These are phyloP conservation scores for Shiraia sp. DNA, from an alignment of 2,329 filamentous ascomycete species.

Conservation along the genomic window DNA sequence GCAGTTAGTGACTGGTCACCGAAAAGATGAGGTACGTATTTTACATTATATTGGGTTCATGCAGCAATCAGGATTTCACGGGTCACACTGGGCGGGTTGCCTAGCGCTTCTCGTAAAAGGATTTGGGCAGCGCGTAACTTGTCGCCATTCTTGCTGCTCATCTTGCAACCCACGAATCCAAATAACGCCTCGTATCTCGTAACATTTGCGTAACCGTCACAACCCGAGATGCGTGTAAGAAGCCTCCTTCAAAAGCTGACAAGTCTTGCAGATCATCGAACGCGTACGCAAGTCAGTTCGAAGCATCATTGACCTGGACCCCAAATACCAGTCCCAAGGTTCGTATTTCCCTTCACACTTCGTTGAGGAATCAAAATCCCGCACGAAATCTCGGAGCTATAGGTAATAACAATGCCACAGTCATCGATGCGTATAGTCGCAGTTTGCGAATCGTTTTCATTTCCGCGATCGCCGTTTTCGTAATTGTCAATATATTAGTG, in stretches of 20 bases:
- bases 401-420: constrained; percentile 27
- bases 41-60: neutral
- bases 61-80: too few species aligned
- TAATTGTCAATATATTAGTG: constrained; percentile 56
- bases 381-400: constrained; percentile 18
- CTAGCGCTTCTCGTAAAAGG: neutral
- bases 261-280: constrained; percentile 44
- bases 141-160: neutral
- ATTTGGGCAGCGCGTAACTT: neutral
- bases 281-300: constrained; percentile 56
- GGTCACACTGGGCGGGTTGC: too few species aligned
- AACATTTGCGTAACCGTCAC: neutral
- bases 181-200: neutral
- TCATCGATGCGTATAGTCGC: constrained; percentile 45
- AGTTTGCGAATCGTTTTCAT: constrained; percentile 50
- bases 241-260: constrained; percentile 6
- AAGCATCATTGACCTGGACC: constrained; percentile 51
- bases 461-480: constrained; percentile 50
- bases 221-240: neutral
- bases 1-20: constrained; percentile 59
- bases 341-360: constrained; percentile 15
- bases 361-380: too few species aligned
- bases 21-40: constrained; percentile 55
- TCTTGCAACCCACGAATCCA: neutral
- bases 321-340: constrained; percentile 54